Evolutionary conservation across 805 yeast genomes (phyloP).

Genomic region (Kuraishia piskuri): DNA sequence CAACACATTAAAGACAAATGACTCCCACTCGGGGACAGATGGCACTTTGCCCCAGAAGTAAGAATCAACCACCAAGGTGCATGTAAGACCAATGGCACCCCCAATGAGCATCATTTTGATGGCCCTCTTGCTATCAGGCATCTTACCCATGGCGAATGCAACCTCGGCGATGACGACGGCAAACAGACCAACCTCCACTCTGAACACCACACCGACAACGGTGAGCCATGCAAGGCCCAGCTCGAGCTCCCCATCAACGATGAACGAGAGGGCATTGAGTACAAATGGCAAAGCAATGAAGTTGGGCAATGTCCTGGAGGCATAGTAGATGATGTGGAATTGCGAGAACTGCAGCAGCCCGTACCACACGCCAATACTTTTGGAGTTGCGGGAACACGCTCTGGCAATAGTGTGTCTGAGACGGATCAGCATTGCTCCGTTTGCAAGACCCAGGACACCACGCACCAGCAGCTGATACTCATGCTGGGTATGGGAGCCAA

Average conservation of each 20-base stretch:
- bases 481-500: constrained; percentile 28
- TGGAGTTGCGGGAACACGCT: constrained; percentile 14
- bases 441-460: constrained; percentile 51
- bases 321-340: constrained; percentile 73
- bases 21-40: constrained; percentile 61
- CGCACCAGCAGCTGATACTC: constrained; percentile 50
- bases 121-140: constrained; percentile 21
- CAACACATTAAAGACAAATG: constrained; percentile 71
- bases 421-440: constrained; percentile 41
- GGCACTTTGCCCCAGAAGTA: constrained; percentile 55
- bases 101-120: constrained; percentile 39
- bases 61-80: constrained; percentile 53
- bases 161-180: constrained; percentile 39
- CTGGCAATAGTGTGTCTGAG: constrained; percentile 33
- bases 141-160: constrained; percentile 31
- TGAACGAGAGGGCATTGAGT: constrained; percentile 40
- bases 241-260: constrained; percentile 39
- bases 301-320: constrained; percentile 86
- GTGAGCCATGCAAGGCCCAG: constrained; percentile 45
- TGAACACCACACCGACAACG: constrained; percentile 57
- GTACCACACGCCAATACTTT: constrained; percentile 44
- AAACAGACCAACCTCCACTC: constrained; percentile 62
- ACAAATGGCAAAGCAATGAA: constrained; percentile 73
- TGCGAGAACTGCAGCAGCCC: constrained; percentile 52
- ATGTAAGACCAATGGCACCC: constrained; percentile 35